These are phyloP conservation scores for Paradendryphiella salina DNA, from an alignment of 2,329 filamentous ascomycete genomes.

Conservation along the genomic window DNA sequence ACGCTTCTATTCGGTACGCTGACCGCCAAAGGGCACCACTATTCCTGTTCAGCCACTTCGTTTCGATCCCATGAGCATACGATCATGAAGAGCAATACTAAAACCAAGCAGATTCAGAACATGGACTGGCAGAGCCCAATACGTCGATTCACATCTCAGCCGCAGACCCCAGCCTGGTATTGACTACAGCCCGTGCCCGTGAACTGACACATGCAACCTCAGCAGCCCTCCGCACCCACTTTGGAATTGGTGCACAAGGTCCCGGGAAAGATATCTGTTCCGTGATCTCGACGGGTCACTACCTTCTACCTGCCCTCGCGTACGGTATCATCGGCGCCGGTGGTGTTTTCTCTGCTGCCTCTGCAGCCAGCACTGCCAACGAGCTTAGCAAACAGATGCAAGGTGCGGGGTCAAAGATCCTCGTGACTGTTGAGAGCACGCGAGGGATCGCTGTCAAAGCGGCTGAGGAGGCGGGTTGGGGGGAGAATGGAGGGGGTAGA, in stretches of 20 bases:
- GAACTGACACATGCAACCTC: constrained; percentile 58
- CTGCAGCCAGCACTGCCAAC: constrained; percentile 53
- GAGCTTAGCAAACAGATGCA: constrained; percentile 57
- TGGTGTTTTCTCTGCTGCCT: constrained; percentile 62
- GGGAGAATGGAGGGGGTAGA: constrained; percentile 41
- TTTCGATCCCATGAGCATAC: too few species aligned
- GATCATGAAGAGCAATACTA: neutral
- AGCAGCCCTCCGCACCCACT: constrained; percentile 59
- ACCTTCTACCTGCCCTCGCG: constrained; percentile 58
- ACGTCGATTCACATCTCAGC: constrained; percentile 62
- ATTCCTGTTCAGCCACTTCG: too few species aligned
- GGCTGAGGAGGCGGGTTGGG: constrained; percentile 54
- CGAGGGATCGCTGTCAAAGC: constrained; percentile 53
- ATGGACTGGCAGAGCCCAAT: constrained; percentile 50
- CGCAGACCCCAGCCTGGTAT: constrained; percentile 55
- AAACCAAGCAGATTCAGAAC: constrained; percentile 30
- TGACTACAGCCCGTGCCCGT: constrained; percentile 59
- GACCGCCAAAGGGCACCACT: neutral
- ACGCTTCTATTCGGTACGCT: constrained; percentile 49
- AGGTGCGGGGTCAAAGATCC: constrained; percentile 48
- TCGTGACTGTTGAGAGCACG: constrained; percentile 56
- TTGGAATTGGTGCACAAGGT: constrained; percentile 56
- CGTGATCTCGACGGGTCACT: constrained; percentile 60
- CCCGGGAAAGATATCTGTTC: constrained; percentile 57
- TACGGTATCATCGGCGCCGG: constrained; percentile 62